Evolutionary conservation across 257 asterid species (phyloP), one percentile per base, ranked within the genome.

Genomic region (Ballota nigra): DNA sequence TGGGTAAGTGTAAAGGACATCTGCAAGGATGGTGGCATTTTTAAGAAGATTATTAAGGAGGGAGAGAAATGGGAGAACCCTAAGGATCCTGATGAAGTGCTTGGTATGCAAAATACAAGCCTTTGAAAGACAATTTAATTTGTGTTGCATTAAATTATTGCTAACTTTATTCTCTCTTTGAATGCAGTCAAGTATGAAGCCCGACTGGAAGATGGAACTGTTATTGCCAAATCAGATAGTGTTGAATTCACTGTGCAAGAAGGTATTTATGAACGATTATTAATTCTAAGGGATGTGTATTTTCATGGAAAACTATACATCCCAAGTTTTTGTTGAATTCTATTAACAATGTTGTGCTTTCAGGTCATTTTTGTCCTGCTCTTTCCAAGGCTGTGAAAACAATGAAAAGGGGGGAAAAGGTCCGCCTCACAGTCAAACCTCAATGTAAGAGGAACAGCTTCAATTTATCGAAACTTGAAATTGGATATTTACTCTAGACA

Each of bases 21-120:
- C 66, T 85, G 88, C 83, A 81, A 87, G 76, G 90, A 87, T 49
- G 93, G 93, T 24, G 93, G 93, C 10, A 60, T 85, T 28, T 85
- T 85, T 75, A 87, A 85, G 56, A 87, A 87, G 78, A 79, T 87
- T 26, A 71, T 87, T 52, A 71, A 56, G 10, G 83, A 81, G 63
- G 90, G 92, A 72, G 92, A 85, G 49, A 87, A 85, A 74, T 85
- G 92, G 92, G 87, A 85, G 81, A 85, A 85, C 58, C 92, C 90
- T 1, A 87, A 87, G 81, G 92, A 85, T 53, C 77, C 63, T 31
- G 92, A 87, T 59, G 92, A 87, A 51, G 92, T 85, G 20, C 62
- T 85, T 55, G 87, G 92, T 83, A 78, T n/a, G 73, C 26, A 13
- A 47, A n/a, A 11, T 11, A 0, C 60, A 5, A 29, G 1, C 15